phyloP scores from a whole-genome alignment of 2,329 filamentous ascomycete species.

The Fusarium verrucosum region DNA sequence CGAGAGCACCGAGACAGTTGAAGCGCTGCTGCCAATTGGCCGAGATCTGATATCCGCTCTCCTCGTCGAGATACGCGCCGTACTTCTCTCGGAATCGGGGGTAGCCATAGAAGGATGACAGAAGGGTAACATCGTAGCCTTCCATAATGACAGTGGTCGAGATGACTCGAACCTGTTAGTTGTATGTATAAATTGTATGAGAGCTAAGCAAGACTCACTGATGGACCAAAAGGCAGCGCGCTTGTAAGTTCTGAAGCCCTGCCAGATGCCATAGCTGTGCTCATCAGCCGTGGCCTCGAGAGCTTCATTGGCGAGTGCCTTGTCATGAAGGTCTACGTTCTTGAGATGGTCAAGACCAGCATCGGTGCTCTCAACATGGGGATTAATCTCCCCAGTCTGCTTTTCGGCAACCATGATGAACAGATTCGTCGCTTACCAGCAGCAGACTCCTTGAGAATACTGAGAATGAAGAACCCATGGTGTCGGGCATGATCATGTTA shows the following conservation, averaged over 20 bases:
- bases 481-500: slow-evolving; percentile 12
- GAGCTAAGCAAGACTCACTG: slow-evolving; percentile 42
- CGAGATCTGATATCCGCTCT: slow-evolving; percentile 57
- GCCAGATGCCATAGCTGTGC: slow-evolving; percentile 49
- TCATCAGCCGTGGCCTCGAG: slow-evolving; percentile 50
- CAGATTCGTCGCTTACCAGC: slow-evolving; percentile 10
- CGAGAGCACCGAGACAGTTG: slow-evolving; percentile 48
- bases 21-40: slow-evolving; percentile 63
- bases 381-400: slow-evolving; percentile 27
- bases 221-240: slow-evolving; percentile 54
- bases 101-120: slow-evolving; percentile 59
- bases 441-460: slow-evolving; percentile 1
- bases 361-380: slow-evolving; percentile 46
- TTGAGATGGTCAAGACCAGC: slow-evolving; percentile 46
- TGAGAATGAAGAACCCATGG: neutral
- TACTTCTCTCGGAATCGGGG: slow-evolving; percentile 53
- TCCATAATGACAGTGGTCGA: slow-evolving; percentile 62
- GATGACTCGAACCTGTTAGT: slow-evolving; percentile 46
- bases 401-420: slow-evolving; percentile 39
- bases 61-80: slow-evolving; percentile 47
- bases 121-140: slow-evolving; percentile 59
- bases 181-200: neutral
- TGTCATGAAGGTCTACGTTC: slow-evolving; percentile 50
- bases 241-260: slow-evolving; percentile 53
- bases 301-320: slow-evolving; percentile 51